Evolutionary conservation across 2,329 filamentous ascomycete species (phyloP).

Genomic region (Periconia sp.): DNA sequence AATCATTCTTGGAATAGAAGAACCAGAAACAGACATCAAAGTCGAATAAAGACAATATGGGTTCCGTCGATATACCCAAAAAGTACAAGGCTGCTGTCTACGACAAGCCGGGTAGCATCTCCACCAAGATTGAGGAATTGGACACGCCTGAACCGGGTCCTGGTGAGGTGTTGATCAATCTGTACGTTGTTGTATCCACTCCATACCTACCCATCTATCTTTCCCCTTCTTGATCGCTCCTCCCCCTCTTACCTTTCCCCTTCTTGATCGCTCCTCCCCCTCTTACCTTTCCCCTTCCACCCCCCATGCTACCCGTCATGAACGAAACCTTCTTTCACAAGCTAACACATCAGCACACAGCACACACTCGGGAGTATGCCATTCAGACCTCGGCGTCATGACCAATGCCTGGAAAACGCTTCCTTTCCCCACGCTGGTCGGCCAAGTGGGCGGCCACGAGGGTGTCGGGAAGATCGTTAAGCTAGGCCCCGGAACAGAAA

Average conservation of each 20-base stretch:
- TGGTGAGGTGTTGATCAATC: slow-evolving; percentile 64
- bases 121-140: slow-evolving; percentile 64
- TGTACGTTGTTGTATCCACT: slow-evolving; percentile 47
- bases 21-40: neutral
- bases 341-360: neutral
- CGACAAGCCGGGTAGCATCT: slow-evolving; percentile 66
- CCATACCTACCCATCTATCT: neutral
- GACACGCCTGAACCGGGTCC: slow-evolving; percentile 66
- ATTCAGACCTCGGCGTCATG: slow-evolving; percentile 60
- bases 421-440: slow-evolving; percentile 59
- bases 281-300: neutral
- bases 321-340: slow-evolving; percentile 9
- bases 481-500: slow-evolving; percentile 62
- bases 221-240: neutral
- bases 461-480: slow-evolving; percentile 68
- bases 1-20: neutral
- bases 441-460: slow-evolving; percentile 70
- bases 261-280: neutral
- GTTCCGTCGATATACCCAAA: slow-evolving; percentile 47
- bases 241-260: neutral
- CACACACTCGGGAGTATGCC: slow-evolving; percentile 68
- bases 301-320: neutral
- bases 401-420: slow-evolving; percentile 57
- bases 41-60: slow-evolving; percentile 17
- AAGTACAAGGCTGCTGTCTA: slow-evolving; percentile 67